These are phyloP conservation scores for Plasmodium chabaudi DNA, from an alignment of 169 alveolate genomes.

Conservation along the genomic window DNA sequence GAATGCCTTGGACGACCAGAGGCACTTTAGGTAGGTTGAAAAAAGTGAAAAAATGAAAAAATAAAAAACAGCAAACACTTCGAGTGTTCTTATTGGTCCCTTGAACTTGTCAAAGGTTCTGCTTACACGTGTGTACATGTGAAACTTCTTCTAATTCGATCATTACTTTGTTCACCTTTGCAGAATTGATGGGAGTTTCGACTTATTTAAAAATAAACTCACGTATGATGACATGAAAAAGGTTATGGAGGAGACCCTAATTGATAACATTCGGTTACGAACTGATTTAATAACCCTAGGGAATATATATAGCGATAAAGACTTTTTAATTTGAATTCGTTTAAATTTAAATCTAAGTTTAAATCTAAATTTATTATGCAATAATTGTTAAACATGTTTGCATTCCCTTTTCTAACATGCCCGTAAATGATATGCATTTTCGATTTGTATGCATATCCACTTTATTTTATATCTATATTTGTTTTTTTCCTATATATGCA, in stretches of 20 bases:
- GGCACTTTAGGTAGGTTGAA: constrained; percentile 21
- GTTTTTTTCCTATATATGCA: not conserved
- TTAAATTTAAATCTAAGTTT: not conserved
- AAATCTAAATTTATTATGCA: not conserved
- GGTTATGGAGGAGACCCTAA: constrained; percentile 51
- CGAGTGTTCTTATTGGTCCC: too few species aligned
- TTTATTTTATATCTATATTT: not conserved
- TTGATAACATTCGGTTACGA: constrained; percentile 48
- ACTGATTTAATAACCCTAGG: constrained; percentile 29
- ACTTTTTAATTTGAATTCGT: not conserved
- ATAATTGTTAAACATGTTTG: too few species aligned
- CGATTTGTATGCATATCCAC: not conserved
- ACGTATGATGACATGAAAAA: constrained; percentile 51
- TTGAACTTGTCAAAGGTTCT: too few species aligned
- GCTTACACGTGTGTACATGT: too few species aligned
- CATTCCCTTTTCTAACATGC: too few species aligned
- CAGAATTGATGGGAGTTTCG: constrained; percentile 18
- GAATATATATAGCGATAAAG: not conserved
- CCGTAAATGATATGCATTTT: not conserved
- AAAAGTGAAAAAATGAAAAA: too few species aligned
- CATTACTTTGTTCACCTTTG: not conserved
- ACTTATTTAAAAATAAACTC: constrained; percentile 6
- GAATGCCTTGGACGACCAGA: constrained; percentile 23
- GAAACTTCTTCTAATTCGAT: too few species aligned
- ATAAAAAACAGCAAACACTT: too few species aligned